These are phyloP conservation scores for Cryptococcus floricola DNA, from an alignment of 1,284 basidiomycete genomes.

Conservation along the genomic window DNA sequence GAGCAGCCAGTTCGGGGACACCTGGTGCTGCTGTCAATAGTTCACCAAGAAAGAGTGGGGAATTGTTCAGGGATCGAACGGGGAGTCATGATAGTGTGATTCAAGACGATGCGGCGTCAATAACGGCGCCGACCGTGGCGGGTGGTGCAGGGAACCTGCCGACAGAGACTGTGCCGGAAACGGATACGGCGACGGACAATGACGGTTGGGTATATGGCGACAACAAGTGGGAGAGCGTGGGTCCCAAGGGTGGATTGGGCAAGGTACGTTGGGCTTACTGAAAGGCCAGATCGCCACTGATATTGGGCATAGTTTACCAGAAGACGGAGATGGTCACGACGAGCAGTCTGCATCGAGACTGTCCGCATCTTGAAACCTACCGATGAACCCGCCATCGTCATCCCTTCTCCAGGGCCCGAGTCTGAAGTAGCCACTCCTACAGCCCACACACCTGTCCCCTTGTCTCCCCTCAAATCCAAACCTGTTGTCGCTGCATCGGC, in stretches of 20 bases:
- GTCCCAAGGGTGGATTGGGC: constrained; percentile 74
- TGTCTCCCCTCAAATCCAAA: constrained; percentile 6
- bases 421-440: background rate
- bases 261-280: constrained; percentile 54
- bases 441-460: background rate
- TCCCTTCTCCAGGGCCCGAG: constrained; percentile 1
- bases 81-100: constrained; percentile 32
- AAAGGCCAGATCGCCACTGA: background rate
- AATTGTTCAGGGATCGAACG: constrained; percentile 19
- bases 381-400: constrained; percentile 12
- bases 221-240: constrained; percentile 88
- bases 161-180: constrained; percentile 27
- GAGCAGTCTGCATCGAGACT: constrained; percentile 70
- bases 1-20: constrained; percentile 14
- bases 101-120: background rate
- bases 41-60: constrained; percentile 21
- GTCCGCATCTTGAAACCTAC: constrained; percentile 53
- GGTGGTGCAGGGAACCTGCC: constrained; percentile 2
- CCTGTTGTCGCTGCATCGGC: constrained; percentile 8
- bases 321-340: constrained; percentile 74
- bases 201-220: constrained; percentile 94
- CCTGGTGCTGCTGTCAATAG: background rate
- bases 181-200: constrained; percentile 60
- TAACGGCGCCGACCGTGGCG: background rate
- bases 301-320: constrained; percentile 64